These are phyloP conservation scores for Silene vulgaris DNA, from an alignment of 179 eudicot genomes.

Conservation along the genomic window DNA sequence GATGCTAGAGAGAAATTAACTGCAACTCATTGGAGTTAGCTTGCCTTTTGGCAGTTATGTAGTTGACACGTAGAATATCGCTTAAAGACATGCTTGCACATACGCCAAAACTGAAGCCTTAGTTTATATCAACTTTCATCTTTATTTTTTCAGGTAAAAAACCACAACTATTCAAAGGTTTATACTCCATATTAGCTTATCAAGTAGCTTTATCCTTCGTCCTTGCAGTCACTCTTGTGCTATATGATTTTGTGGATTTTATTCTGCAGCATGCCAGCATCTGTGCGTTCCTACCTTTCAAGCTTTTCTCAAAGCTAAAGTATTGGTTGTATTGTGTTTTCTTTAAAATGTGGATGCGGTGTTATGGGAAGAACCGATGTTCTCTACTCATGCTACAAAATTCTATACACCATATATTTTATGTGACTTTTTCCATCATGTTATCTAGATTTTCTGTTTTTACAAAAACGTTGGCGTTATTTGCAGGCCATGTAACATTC, in stretches of 20 bases:
- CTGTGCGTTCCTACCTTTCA: too few species aligned
- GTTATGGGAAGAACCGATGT: not conserved
- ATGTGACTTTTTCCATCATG: not conserved
- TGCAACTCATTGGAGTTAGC: not conserved
- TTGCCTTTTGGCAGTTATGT: not conserved
- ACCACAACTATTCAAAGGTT: too few species aligned
- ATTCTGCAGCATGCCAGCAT: too few species aligned
- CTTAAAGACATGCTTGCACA: not conserved
- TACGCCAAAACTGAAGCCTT: not conserved
- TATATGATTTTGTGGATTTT: not conserved
- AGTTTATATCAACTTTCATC: not conserved
- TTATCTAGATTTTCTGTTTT: not conserved
- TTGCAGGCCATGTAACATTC: constrained; percentile 70
- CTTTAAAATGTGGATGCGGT: not conserved
- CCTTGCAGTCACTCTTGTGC: not conserved
- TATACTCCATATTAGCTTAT: too few species aligned
- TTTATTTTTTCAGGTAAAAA: not conserved
- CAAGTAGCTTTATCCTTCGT: not conserved
- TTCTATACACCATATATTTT: not conserved
- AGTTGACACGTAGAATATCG: not conserved
- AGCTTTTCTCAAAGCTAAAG: not conserved
- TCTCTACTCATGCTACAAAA: not conserved
- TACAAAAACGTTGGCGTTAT: not conserved
- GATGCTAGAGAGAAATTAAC: not conserved
- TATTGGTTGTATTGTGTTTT: not conserved